Conservation (phyloP, 768 basidiomycete species). For the Rhodocollybia butyracea region DNA sequence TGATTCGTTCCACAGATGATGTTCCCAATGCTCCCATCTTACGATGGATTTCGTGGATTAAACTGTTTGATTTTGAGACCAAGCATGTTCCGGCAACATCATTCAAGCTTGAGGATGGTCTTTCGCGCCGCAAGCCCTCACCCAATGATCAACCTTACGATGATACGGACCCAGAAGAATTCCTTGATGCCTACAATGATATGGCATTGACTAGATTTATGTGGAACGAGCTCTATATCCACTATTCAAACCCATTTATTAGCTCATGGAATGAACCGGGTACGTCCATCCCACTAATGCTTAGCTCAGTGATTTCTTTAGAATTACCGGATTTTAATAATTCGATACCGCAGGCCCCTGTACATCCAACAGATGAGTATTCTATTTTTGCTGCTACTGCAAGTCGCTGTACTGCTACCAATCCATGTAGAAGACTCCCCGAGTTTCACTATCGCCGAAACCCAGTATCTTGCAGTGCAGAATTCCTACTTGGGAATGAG, state of each 20-base stretch:
- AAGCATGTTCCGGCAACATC: conserved; percentile 28
- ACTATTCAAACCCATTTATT: not conserved
- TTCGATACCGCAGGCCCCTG: no score
- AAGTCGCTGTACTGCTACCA: not conserved
- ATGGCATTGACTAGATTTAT: not conserved
- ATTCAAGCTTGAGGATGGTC: conserved; percentile 29
- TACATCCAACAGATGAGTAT: not conserved
- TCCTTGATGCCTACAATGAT: conserved; percentile 15
- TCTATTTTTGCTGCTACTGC: not conserved
- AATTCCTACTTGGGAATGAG: not conserved
- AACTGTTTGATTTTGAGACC: conserved; percentile 33
- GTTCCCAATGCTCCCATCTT: conserved; percentile 31
- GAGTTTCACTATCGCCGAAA: not conserved
- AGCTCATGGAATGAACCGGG: not conserved
- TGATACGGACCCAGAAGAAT: conserved; percentile 16
- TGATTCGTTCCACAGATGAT: conserved; percentile 32
- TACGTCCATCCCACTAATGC: no score
- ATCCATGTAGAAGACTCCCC: not conserved
- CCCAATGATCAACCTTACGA: no score
- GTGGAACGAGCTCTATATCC: not conserved
- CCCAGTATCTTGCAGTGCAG: not conserved
- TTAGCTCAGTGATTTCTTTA: no score
- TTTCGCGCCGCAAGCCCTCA: conserved; percentile 24
- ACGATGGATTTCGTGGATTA: conserved; percentile 33
- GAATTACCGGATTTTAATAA: no score